Evolutionary conservation across 2,329 filamentous ascomycete species (phyloP).

Genomic region (Curvularia eragrostidis): DNA sequence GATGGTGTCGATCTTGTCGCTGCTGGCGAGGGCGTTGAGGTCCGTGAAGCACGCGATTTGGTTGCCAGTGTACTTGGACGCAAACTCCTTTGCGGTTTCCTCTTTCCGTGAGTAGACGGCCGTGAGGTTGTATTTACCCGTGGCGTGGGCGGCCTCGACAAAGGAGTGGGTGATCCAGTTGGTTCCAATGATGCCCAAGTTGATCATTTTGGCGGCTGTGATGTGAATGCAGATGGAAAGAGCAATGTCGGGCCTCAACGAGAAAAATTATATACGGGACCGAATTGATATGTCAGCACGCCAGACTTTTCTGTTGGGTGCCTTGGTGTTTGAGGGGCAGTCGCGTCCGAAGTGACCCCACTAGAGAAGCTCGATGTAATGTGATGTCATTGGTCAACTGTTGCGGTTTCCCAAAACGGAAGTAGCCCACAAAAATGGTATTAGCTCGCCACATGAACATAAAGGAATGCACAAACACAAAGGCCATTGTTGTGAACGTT

Average conservation of each 20-base stretch:
- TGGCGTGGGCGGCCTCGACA: constrained; percentile 53
- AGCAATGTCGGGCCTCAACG: neutral
- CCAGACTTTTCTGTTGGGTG: constrained; percentile 9
- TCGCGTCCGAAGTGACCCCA: constrained; percentile 21
- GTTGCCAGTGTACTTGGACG: constrained; percentile 48
- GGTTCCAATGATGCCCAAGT: constrained; percentile 57
- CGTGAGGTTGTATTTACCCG: constrained; percentile 52
- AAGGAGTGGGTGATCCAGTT: constrained; percentile 60
- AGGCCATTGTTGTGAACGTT: neutral
- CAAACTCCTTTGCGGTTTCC: constrained; percentile 54
- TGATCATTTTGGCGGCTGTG: constrained; percentile 41
- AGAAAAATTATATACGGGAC: neutral
- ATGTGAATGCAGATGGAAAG: neutral
- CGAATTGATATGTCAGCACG: constrained; percentile 7
- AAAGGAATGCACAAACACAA: neutral
- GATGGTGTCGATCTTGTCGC: constrained; percentile 51
- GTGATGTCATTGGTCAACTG: constrained; percentile 30
- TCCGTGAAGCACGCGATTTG: constrained; percentile 49
- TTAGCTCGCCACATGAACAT: neutral
- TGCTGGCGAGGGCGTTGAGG: constrained; percentile 47
- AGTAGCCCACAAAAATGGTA: constrained; percentile 10
- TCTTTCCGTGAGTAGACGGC: constrained; percentile 57
- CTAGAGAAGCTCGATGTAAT: constrained; percentile 10
- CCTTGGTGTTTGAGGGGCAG: constrained; percentile 13
- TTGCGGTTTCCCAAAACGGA: constrained; percentile 22